Percentiles rank a stretch among this genome's conserved stretches.
These are phyloP conservation scores for Beauveria asiatica DNA, from an alignment of 2,329 filamentous ascomycete species.

Conservation along the genomic window DNA sequence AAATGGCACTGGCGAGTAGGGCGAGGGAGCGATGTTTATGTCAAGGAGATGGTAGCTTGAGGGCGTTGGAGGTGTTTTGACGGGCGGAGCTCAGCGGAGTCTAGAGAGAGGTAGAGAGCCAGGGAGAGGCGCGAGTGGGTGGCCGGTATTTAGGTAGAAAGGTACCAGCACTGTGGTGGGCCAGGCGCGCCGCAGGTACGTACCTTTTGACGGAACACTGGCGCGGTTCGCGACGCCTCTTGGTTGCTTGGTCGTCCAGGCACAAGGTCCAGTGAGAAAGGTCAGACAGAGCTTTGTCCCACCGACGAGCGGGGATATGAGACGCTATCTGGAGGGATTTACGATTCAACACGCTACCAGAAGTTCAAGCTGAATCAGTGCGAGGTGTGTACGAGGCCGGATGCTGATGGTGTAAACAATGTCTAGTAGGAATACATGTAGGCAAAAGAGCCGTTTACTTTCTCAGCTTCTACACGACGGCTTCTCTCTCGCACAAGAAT, in stretches of 20 bases:
- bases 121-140: slow-evolving; percentile 8
- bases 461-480: background rate
- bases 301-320: slow-evolving; percentile 14
- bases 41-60: slow-evolving; percentile 11
- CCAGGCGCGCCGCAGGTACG: slow-evolving; percentile 8
- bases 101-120: slow-evolving; percentile 2
- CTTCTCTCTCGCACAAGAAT: background rate
- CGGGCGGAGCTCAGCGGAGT: slow-evolving; percentile 11
- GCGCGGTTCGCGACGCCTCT: slow-evolving; percentile 21
- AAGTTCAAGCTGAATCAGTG: background rate
- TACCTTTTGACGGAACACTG: slow-evolving; percentile 13
- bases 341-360: background rate
- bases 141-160: background rate
- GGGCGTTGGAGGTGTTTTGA: slow-evolving; percentile 15
- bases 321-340: slow-evolving; percentile 6
- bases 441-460: background rate
- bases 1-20: slow-evolving; percentile 11
- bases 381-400: background rate
- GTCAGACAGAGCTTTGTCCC: slow-evolving; percentile 18
- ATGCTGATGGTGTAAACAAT: background rate
- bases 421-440: background rate
- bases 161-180: background rate
- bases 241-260: slow-evolving; percentile 22
- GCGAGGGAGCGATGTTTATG: slow-evolving; percentile 13
- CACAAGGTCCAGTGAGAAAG: slow-evolving; percentile 16